These are phyloP conservation scores for Phytophthora nicotianae DNA, from an alignment of 352 stramenopile genomes.

Conservation along the genomic window DNA sequence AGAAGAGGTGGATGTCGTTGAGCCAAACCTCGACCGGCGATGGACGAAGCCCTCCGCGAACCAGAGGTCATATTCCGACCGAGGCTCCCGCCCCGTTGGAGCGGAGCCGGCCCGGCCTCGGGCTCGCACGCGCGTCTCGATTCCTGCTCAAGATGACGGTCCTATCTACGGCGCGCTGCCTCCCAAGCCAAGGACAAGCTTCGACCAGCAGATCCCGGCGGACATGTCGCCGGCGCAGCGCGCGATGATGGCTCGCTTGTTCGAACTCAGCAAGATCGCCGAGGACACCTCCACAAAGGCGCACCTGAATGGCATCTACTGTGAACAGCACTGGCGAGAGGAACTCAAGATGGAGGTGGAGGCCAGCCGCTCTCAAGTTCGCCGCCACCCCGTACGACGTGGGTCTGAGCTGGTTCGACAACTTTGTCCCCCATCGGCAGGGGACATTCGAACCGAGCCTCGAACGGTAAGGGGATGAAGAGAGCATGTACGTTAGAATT, in stretches of 20 bases:
- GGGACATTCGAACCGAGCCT: constrained; percentile 6
- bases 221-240: constrained; percentile 20
- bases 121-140: constrained; percentile 17
- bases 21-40: constrained; percentile 3
- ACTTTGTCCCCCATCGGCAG: constrained; percentile 12
- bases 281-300: constrained; percentile 57
- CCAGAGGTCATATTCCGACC: constrained; percentile 19
- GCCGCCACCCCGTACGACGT: constrained; percentile 8
- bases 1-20: constrained; percentile 14
- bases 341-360: constrained; percentile 37
- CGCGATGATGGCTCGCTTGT: constrained; percentile 36
- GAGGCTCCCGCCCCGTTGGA: constrained; percentile 1
- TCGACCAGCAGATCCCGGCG: constrained; percentile 10
- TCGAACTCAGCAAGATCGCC: constrained; percentile 56
- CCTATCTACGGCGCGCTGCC: constrained; percentile 15
- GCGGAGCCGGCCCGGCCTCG: constrained; percentile 14
- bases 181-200: constrained; percentile 10
- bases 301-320: constrained; percentile 55
- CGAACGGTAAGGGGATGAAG: background rate
- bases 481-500: constrained; percentile 29
- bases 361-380: constrained; percentile 23
- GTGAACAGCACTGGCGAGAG: constrained; percentile 38
- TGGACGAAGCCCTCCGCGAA: constrained; percentile 17
- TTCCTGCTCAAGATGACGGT: constrained; percentile 9
- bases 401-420: constrained; percentile 21